These are phyloP conservation scores for Salvia miltiorrhiza DNA, from an alignment of 257 asterid species.

Conservation along the genomic window DNA sequence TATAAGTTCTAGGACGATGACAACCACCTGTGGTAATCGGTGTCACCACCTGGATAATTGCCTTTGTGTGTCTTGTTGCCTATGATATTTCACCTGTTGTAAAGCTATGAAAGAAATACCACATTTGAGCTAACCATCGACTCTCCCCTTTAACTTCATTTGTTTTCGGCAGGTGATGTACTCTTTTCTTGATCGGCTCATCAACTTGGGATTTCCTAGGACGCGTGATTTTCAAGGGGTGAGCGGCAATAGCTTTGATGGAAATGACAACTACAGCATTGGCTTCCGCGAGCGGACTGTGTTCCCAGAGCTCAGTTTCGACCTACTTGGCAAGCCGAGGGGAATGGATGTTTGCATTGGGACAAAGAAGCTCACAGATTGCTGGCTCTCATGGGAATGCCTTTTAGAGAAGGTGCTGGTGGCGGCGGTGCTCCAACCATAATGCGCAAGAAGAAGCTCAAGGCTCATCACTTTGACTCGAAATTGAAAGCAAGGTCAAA, in stretches of 20 bases:
- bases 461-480: conserved; percentile 87
- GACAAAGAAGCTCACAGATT: conserved; percentile 75
- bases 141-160: conserved; percentile 5
- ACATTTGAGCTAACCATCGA: background rate
- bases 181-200: conserved; percentile 86
- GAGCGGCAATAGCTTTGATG: conserved; percentile 85
- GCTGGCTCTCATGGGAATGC: conserved; percentile 95
- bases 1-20: no score
- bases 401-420: conserved; percentile 70
- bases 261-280: conserved; percentile 85
- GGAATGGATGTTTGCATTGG: conserved; percentile 96
- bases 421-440: conserved; percentile 10
- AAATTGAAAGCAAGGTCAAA: conserved; percentile 56
- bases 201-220: conserved; percentile 90
- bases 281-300: conserved; percentile 91
- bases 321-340: conserved; percentile 74
- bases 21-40: no score
- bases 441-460: conserved; percentile 79
- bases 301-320: conserved; percentile 80
- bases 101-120: background rate
- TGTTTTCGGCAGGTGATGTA: conserved; percentile 63
- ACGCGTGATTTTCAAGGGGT: conserved; percentile 95
- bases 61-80: background rate
- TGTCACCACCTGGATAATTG: no score
- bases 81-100: background rate